phyloP scores from a whole-genome alignment of 2,329 filamentous ascomycete genomes.

The Stylonectria norvegica region DNA sequence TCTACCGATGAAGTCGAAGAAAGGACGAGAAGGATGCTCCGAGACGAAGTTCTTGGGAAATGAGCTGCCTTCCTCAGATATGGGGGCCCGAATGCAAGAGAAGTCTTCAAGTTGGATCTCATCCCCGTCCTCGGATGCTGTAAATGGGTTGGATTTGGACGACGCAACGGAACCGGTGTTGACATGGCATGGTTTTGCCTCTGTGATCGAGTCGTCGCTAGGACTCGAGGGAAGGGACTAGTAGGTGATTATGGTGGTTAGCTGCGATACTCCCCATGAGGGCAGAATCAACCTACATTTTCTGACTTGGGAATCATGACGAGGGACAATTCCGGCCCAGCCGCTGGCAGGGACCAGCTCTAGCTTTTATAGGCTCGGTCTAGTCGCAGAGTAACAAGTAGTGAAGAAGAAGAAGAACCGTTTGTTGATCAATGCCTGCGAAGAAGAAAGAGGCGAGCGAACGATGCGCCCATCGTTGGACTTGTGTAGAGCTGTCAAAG shows the following conservation, averaged over 20 bases:
- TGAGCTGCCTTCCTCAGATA: constrained; percentile 4
- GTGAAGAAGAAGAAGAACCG: no score
- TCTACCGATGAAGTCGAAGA: not conserved
- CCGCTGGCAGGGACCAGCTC: no score
- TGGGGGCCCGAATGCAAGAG: constrained; percentile 7
- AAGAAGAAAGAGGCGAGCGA: no score
- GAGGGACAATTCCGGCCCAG: not conserved
- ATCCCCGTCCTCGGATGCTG: constrained; percentile 2
- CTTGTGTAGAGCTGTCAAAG: no score
- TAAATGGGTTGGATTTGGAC: constrained; percentile 5
- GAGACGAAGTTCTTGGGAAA: constrained; percentile 14
- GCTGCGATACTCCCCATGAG: not conserved
- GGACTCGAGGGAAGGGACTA: constrained; percentile 5
- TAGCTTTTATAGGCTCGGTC: no score
- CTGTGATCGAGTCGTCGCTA: not conserved
- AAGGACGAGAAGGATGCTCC: constrained; percentile 11
- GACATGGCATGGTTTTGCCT: not conserved
- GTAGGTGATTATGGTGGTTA: not conserved
- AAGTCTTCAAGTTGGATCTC: constrained; percentile 15
- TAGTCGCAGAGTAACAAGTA: no score
- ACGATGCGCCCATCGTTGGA: no score
- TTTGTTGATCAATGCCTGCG: no score
- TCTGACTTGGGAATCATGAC: constrained; percentile 5
- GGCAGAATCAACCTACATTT: constrained; percentile 2
- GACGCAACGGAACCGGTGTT: constrained; percentile 1